Evolutionary conservation across 305 asterid species (phyloP), one percentile per base, ranked within the genome.

Genomic region (Solanum aculeatissimum): DNA sequence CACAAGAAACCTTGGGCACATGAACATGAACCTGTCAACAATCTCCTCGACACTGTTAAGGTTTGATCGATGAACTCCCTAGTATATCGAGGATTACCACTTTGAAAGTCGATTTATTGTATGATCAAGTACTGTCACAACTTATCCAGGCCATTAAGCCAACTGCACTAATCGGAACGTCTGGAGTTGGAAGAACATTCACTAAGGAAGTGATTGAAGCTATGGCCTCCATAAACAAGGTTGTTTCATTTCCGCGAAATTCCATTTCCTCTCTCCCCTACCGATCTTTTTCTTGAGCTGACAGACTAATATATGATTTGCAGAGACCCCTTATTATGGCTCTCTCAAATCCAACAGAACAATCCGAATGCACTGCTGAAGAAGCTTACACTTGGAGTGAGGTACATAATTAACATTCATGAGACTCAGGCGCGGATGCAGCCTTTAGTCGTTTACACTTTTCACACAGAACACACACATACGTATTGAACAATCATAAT

Each of bases 1-100:
- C 93, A 93, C 89, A 93, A 95, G 95, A 84, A 92, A 84, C 96
- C 97, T 23, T 95, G 97, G 97, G 97, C 98, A 49, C 98, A 95
- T 81, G 97, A 92, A 60, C 96, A 91, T 60, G 94, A 92, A 86
- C 93, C 93, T 66, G 83, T 91, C 80, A 27, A 82, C 72, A 92
- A 87, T 85, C 98, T 95, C 84, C 88, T 94, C 62, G 98, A 93
- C 27, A 95, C 97, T 54, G 94, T 93, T 89, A 93, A 93, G 97
- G 98, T 95, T 51, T 55, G 89, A 35, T 51, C 83, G 70, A 65
- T 85, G 25, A 47, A 43, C 62, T 75, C 15, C 42, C 43, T 72
- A 45, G 9, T 40, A 7, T 40, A 40, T 7, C 2, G 0, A 0
- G 58, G 12, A 72, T 21, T 12, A 0, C 35, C 7, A 6, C 35